phyloP scores from a whole-genome alignment of 2,329 filamentous ascomycete genomes.

The Cyphellophora attinorum region DNA sequence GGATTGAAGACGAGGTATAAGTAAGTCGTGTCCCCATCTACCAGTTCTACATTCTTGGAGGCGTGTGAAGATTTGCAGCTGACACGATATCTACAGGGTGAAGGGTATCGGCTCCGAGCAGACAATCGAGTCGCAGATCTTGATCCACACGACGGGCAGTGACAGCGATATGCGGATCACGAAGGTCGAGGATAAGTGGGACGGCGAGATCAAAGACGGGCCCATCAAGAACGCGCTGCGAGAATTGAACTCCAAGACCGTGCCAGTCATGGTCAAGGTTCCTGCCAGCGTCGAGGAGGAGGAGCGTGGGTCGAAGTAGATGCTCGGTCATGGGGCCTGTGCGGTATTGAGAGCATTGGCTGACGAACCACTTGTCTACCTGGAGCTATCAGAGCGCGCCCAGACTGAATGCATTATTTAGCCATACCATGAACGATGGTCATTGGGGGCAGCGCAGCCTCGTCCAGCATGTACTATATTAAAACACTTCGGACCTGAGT shows the following conservation, averaged over 20 bases:
- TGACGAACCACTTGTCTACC: no score
- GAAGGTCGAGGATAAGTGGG: slow-evolving; percentile 47
- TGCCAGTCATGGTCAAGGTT: slow-evolving; percentile 10
- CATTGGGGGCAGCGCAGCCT: no score
- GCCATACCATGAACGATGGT: no score
- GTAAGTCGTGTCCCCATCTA: neutral
- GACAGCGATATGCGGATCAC: slow-evolving; percentile 32
- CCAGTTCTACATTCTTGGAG: no score
- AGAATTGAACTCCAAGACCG: slow-evolving; percentile 13
- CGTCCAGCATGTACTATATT: no score
- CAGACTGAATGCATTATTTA: no score
- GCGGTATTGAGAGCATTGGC: no score
- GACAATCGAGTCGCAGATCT: slow-evolving; percentile 38
- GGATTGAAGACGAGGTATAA: slow-evolving; percentile 42
- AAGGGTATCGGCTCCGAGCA: slow-evolving; percentile 45
- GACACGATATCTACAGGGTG: no score
- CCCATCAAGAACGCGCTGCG: slow-evolving; percentile 8
- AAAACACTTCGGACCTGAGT: no score
- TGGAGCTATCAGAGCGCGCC: no score
- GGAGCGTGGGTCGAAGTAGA: slow-evolving; percentile 7
- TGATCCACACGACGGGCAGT: slow-evolving; percentile 34
- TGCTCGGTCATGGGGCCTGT: no score
- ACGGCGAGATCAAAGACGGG: slow-evolving; percentile 33
- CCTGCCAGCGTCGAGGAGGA: slow-evolving; percentile 15
- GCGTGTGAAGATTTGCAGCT: no score